Evolutionary conservation across 2,329 filamentous ascomycete species (phyloP), one percentile per base, ranked within the genome.

Genomic region (Colletotrichum incanum): DNA sequence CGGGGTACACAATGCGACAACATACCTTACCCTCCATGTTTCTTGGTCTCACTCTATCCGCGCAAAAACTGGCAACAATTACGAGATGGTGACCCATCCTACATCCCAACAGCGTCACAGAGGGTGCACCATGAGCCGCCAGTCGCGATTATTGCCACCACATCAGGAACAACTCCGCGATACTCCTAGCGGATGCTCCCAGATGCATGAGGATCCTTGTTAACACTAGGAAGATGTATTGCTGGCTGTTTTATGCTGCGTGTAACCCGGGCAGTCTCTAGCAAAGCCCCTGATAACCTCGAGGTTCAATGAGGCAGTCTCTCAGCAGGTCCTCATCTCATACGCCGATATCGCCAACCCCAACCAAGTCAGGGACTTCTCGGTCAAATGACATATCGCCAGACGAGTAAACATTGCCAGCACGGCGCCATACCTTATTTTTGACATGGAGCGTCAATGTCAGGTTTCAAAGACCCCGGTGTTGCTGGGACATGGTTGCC

Each of bases 11-110:
- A 43, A 59, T 20, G 43, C 50, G 45, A 66, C 58, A 47, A 62
- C 43, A 63, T 41, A 65, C 67, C 68, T 71, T 63, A 71, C 58
- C 50, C 64, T 68, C 58, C 23, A 54, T 49, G 49, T 28, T 26
- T 61, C 41, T 26, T 18, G 49, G 50, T 43, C 58, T 50, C 23
- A 50, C 55, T 67, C 34, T 61, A 39, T 47, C 37, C 43, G 28
- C 45, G 31, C 43, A 66, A 62, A 52, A 56, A 49, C 49, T 67
- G 55, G 63, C 55, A 47, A 68, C 34, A 43, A 41, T 62, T 43
- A 68, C 50, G 50, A 54, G 34, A 39, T 45, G 64, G 34, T 56
- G 64, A 52, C 58, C n/a, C 50, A 52, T 68, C 37, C 39, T n/a
- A 23, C 28, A 43, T 41, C 26, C 31, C 23, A 26, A 28, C 65